Evolutionary conservation across 2,329 filamentous ascomycete species (phyloP).

Genomic region (Fusarium decemcellulare): DNA sequence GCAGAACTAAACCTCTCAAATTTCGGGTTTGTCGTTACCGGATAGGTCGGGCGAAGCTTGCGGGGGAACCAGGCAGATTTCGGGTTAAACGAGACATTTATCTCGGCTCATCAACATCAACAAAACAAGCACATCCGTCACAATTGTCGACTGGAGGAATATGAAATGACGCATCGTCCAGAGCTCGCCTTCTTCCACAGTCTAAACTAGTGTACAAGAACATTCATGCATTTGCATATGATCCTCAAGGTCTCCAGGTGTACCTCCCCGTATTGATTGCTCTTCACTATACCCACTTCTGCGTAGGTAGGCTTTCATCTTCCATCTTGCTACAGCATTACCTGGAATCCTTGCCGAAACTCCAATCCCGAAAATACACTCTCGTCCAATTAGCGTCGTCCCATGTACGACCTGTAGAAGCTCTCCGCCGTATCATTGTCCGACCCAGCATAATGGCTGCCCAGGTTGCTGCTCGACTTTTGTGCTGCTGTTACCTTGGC

Average conservation of each 20-base stretch:
- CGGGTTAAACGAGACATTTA: constrained; percentile 30
- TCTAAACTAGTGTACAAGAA: constrained; percentile 59
- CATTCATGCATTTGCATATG: constrained; percentile 43
- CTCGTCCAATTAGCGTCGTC: constrained; percentile 68
- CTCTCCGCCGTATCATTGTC: constrained; percentile 85
- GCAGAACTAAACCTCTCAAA: constrained; percentile 63
- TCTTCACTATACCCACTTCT: constrained; percentile 9
- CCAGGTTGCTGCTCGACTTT: constrained; percentile 78
- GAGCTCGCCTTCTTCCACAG: constrained; percentile 44
- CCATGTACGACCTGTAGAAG: constrained; percentile 92
- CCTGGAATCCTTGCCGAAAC: constrained; percentile 42
- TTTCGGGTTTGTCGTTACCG: constrained; percentile 26
- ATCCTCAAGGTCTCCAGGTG: constrained; percentile 26
- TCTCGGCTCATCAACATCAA: constrained; percentile 29
- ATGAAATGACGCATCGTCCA: constrained; percentile 37
- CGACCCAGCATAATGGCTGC: constrained; percentile 68
- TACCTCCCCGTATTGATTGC: constrained; percentile 25
- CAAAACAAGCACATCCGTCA: constrained; percentile 12
- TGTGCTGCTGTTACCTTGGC: constrained; percentile 87
- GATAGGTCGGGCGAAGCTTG: constrained; percentile 39
- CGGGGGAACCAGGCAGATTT: constrained; percentile 24
- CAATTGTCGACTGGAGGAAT: constrained; percentile 21
- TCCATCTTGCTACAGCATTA: constrained; percentile 34
- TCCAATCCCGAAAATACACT: constrained; percentile 42
- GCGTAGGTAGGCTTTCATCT: constrained; percentile 20